Evolutionary conservation across 257 asterid genomes (phyloP), one percentile per base, ranked within the genome.

Genomic region (Capsicum baccatum): DNA sequence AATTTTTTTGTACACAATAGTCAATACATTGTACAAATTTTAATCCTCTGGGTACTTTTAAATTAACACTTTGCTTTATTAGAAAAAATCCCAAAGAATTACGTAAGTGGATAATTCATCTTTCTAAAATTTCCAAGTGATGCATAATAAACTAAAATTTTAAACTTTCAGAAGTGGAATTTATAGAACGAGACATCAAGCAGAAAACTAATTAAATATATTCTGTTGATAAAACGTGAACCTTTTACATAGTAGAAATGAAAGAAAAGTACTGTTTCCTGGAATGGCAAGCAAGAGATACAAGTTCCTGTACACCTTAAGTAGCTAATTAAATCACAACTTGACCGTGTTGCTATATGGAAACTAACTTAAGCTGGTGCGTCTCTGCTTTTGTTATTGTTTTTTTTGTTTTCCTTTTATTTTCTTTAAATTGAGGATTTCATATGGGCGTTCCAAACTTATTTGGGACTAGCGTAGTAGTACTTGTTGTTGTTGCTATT

Each of bases 301-400:
- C 57, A 42, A 70, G 79, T 35, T 70, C 57, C 50, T 17, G 15
- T 71, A 47, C 52, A 47, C 10, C 58, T n/a, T 10, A 71, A 71
- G 39, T 71, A 44, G 79, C 79, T 58, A 47, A 47, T 44, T 71
- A 47, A 4, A 73, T 73, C 80, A 73, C 55, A 73, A 47, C 59
- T 73, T 73, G 0, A 19, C 37, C 6, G 59, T 3, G n/a, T 48
- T 73, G 59, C 0, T 14, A 50, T 21, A 21, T 21, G 47, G 21
- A 12, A 74, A 62, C 8, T 74, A 48, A 73, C 19, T 73, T 15
- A 19, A 0, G 44, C 80, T 48, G 56, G 35, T 21, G 42, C 19
- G 21, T 12, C 60, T 73, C 60, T 48, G 62, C 12, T 9, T 74
- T 74, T 74, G 21, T 50, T 74, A 21, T 19, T 12, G 0, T 74